These are phyloP conservation scores for Aureobasidium sp. DNA, from an alignment of 2,329 filamentous ascomycete species.

Conservation along the genomic window DNA sequence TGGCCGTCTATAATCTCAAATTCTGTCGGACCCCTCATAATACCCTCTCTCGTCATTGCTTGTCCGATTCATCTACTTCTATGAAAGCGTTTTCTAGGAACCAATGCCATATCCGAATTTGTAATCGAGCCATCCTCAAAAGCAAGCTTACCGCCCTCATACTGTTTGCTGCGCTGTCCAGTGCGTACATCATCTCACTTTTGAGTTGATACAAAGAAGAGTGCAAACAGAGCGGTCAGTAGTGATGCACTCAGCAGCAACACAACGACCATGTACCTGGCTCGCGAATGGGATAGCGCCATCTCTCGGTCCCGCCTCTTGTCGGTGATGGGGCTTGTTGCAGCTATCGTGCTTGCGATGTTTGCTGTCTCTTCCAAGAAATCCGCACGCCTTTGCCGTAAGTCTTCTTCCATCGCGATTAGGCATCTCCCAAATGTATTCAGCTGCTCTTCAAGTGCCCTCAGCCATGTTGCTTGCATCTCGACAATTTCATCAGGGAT, in stretches of 20 bases:
- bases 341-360: background rate
- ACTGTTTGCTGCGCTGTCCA: background rate
- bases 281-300: background rate
- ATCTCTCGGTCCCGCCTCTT: no score
- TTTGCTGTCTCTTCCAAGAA: background rate
- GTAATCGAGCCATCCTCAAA: background rate
- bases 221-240: background rate
- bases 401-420: background rate
- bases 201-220: background rate
- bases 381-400: background rate
- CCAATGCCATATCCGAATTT: background rate
- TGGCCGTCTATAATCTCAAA: background rate
- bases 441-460: background rate
- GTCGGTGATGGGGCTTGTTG: background rate
- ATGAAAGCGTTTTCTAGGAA: background rate
- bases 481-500: background rate
- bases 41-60: background rate
- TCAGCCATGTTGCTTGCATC: background rate
- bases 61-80: background rate
- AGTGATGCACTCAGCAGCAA: background rate
- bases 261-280: background rate
- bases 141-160: background rate
- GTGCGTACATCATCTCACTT: background rate
- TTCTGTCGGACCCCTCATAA: background rate
- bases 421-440: background rate